Evolutionary conservation across 495 filamentous ascomycete genomes (phyloP), one percentile per base, ranked within the genome.

Genomic region (Hamigera avellanea): DNA sequence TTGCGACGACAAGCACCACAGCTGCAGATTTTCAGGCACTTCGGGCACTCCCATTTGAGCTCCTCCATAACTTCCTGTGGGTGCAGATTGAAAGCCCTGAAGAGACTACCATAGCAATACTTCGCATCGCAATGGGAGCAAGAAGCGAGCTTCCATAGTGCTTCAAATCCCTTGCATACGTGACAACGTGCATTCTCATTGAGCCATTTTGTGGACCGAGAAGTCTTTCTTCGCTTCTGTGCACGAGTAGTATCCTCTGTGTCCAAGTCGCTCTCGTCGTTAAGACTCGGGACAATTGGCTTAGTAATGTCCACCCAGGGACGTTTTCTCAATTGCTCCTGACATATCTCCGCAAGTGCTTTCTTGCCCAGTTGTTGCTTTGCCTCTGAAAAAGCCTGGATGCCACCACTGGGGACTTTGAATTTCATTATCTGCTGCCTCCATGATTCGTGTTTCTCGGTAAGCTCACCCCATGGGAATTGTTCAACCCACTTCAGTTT

Each of bases 401-500:
- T 81, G 26, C 59, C 66, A 2, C 78, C 61, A 27, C 70, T 72
- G 28, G 79, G 32, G 58, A 72, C 12, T 72, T 82, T 74, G 41
- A 81, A 69, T 9, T 70, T 60, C 25, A 88, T 75, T 23, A 94
- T 73, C 47, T 86, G 69, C 5, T 72, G 64, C 18, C 86, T 74
- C 84, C 91, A 98, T 0, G 58, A 57, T 31, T 93, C 87, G 50
- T 96, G 81, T 33, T 80, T 77, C n/a, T 73, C 59, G 0, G 69
- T 60, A n/a, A 96, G 66, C 5, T 83, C 71, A 21, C 74, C 67
- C 89, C 86, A 95, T 14, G 68, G 59, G 61, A 87, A 93, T 53
- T 98, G 91, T 49, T 98, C 87, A 17, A 84, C 82, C 89, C 89
- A 98, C 36, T 73, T 79, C 18, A 91, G 71, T 8, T 74, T 77